Percentiles rank a stretch among this genome's conserved stretches.
These are phyloP conservation scores for Schizophyllum amplum DNA, from an alignment of 1,284 basidiomycete species.

Conservation along the genomic window DNA sequence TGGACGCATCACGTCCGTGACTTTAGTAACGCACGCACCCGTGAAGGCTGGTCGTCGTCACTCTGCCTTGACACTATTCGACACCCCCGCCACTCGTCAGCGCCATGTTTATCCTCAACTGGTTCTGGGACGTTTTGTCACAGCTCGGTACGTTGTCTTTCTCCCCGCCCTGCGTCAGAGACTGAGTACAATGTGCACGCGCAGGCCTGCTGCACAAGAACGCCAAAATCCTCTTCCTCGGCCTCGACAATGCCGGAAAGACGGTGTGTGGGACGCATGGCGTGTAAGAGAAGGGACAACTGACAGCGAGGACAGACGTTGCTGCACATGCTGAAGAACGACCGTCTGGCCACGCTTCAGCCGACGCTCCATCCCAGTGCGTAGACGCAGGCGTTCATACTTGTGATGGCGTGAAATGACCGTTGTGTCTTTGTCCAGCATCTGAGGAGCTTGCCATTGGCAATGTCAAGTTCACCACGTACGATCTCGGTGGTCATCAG, in stretches of 20 bases:
- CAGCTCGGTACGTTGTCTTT: conserved; percentile 63
- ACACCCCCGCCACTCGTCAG: not conserved
- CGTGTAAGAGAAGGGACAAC: not conserved
- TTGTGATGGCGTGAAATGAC: not conserved
- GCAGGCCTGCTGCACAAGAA: conserved; percentile 96
- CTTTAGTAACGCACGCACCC: not conserved
- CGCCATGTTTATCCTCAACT: conserved; percentile 82
- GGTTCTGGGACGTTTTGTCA: conserved; percentile 93
- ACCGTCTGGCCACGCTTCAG: conserved; percentile 94
- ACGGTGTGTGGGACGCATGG: conserved; percentile 56
- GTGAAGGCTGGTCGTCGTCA: not conserved
- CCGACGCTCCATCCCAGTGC: conserved; percentile 98
- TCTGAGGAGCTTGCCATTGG: conserved; percentile 99
- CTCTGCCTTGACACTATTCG: not conserved
- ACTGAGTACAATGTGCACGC: not conserved
- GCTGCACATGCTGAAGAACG: conserved; percentile 99
- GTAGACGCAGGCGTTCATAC: conserved; percentile 17
- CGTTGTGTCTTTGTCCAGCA: conserved; percentile 39
- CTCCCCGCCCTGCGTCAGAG: not conserved
- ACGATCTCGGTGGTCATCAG: conserved; percentile 96
- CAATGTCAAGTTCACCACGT: conserved; percentile 98
- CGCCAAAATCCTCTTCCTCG: conserved; percentile 99
- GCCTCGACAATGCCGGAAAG: conserved; percentile 98
- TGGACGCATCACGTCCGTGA: not conserved
- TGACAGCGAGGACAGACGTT: conserved; percentile 62